Base-by-base conservation (phyloP, 1,139 yeast species). In the Candida sojae region DNA sequence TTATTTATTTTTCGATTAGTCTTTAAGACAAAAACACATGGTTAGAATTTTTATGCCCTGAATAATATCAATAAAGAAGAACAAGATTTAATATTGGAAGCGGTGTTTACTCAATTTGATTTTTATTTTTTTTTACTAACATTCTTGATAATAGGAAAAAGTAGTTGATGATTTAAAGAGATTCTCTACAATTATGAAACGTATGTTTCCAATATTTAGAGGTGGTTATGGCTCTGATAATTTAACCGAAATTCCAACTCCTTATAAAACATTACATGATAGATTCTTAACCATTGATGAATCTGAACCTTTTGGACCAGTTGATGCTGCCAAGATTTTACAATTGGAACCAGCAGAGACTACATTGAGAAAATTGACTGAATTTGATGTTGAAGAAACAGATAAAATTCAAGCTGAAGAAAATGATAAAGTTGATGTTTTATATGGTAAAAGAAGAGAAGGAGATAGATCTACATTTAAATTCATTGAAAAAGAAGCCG, bases 271-370 rank as follows among this genome's bases (percentile, higher is more conserved):
- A 2, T 76, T 86, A 55, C 84, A 84, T 54, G 92, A 95, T 57
- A 79, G 96, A 56, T 92, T 91, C 73, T 71, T 90, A 64, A 87
- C 96, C 23, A 86, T 93, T 64, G 93, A 97, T 11, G 98, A 93
- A 70, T 84, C 92, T 21, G 96, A 91, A 69, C 96, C 97, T n/a
- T 92, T 92, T 66, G 97, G 97, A 5, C 96, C 98, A 6, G 80
- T 91, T 7, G 98, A 93, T 63, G 97, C 99, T n/a, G 97, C 99
- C 45, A 74, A 83, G 52, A 80, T 88, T 40, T 82, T 89, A 57
- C 91, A 80, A 42, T 77, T 92, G 55, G 93, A 89, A 63, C 96
- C 96, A 21, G 97, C 98, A 38, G 80, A 83, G 46, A 83, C 79
- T 41, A 87, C 95, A 4, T 76, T 90, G 58, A 82, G 83, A 56